Evolutionary conservation across 306 rosid species (phyloP), one percentile per base, ranked within the genome.

Genomic region (Cicer yamashitae): DNA sequence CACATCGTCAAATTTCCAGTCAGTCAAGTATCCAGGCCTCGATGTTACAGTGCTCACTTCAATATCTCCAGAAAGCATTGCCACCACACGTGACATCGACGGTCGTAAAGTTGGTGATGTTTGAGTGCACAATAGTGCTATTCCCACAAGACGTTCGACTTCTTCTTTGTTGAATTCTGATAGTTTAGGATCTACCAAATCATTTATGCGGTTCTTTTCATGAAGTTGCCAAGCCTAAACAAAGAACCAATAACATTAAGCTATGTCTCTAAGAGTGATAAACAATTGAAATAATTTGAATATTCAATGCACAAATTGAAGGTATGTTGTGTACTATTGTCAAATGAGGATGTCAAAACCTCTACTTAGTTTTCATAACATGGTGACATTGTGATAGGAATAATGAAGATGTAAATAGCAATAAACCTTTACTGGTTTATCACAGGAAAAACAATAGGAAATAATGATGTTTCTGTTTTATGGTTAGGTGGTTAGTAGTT

Each of bases 51-150:
- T 1, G 58, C 77, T 52, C 84, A 89, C 92, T 78, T 89, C 94
- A 2, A 71, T 46, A 64, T 89, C 90, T 79, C 94, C 92, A 0
- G 86, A 61, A 71, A 91, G 89, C 94, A 91, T 91, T 59, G 91
- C 91, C 74, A 91, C 88, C 15, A 87, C 94, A 3, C 87, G 87
- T 2, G 94, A 89, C 97, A 91, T 91, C 1, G 89, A 57, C 38
- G 94, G 97, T 30, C 90, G 82, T 61, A 73, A 78, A 10, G 40
- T 14, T 30, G 94, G 92, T 11, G 91, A 80, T 76, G 92, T 68
- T 51, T 91, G 94, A 44, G 92, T 89, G 84, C 94, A 91, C 73
- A 82, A 40, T 53, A 87, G 85, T 10, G 88, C 83, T 76, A 91
- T 65, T 50, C 85, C 87, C 3, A 81, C 86, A 7, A 89, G 22